These are phyloP conservation scores for Coffea eugenioides DNA, from an alignment of 257 asterid species.

Conservation along the genomic window DNA sequence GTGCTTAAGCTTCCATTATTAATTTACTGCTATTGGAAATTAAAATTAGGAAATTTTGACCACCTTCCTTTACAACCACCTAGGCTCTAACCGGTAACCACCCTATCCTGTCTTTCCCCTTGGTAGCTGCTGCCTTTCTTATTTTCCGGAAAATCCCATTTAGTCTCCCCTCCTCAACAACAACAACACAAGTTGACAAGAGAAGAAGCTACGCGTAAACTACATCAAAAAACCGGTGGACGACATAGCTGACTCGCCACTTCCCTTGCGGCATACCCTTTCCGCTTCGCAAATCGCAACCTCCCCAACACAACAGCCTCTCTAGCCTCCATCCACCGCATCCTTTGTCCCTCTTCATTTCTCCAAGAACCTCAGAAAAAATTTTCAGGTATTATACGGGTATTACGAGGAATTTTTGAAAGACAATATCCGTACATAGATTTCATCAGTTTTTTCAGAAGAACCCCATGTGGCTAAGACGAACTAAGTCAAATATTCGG, in stretches of 20 bases:
- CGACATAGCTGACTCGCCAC: conserved; percentile 5
- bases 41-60: neutral
- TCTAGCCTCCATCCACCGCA: neutral
- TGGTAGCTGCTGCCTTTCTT: too few relatives aligned
- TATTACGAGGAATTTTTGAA: neutral
- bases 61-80: conserved; percentile 18
- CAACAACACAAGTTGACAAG: too few relatives aligned
- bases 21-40: neutral
- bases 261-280: neutral
- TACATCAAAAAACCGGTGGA: neutral
- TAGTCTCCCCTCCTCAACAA: too few relatives aligned
- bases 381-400: neutral
- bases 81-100: neutral
- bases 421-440: neutral
- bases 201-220: neutral
- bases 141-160: too few relatives aligned
- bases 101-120: neutral
- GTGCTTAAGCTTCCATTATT: neutral
- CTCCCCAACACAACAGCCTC: neutral
- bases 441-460: conserved; percentile 14
- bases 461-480: conserved; percentile 78
- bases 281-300: neutral
- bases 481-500: conserved; percentile 58
- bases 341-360: conserved; percentile 32
- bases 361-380: neutral